A percentile compares a stretch with the other conserved stretches of the same genome.
phyloP scores from a whole-genome alignment of 371 early-diverging fungal genomes.

The Mortierella sp. region DNA sequence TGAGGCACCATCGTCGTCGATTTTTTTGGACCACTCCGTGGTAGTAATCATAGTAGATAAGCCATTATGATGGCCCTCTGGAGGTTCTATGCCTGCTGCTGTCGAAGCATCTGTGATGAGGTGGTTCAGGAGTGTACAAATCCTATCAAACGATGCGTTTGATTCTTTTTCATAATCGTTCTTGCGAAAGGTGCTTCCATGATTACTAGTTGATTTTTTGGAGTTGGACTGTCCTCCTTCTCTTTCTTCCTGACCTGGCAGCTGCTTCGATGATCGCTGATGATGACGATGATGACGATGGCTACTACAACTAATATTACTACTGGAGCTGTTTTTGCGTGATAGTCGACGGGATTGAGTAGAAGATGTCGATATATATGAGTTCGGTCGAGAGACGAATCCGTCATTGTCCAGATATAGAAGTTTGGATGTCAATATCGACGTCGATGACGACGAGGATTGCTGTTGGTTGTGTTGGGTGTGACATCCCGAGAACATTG shows the following conservation, averaged over 20 bases:
- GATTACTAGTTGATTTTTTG: too few relatives aligned
- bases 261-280: neutral
- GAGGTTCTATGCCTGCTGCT: conserved; percentile 13
- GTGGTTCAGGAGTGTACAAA: conserved; percentile 30
- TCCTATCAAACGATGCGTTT: conserved; percentile 34
- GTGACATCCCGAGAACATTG: too few relatives aligned
- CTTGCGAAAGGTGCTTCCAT: neutral
- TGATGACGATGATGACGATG: too few relatives aligned
- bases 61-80: too few relatives aligned
- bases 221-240: neutral
- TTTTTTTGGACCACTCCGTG: too few relatives aligned
- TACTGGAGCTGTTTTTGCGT: conserved; percentile 4
- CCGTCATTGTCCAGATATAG: neutral
- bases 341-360: neutral
- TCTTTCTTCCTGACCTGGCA: neutral
- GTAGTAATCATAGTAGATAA: too few relatives aligned
- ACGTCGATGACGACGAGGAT: too few relatives aligned
- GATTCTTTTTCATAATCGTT: conserved; percentile 22
- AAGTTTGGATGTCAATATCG: too few relatives aligned
- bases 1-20: neutral
- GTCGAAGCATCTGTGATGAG: conserved; percentile 46
- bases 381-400: conserved; percentile 18
- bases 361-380: conserved; percentile 10
- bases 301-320: too few relatives aligned
- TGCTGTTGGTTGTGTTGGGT: too few relatives aligned